Evolutionary conservation across 2,329 filamentous ascomycete genomes (phyloP).

Genomic region (Trichoderma polysporum): DNA sequence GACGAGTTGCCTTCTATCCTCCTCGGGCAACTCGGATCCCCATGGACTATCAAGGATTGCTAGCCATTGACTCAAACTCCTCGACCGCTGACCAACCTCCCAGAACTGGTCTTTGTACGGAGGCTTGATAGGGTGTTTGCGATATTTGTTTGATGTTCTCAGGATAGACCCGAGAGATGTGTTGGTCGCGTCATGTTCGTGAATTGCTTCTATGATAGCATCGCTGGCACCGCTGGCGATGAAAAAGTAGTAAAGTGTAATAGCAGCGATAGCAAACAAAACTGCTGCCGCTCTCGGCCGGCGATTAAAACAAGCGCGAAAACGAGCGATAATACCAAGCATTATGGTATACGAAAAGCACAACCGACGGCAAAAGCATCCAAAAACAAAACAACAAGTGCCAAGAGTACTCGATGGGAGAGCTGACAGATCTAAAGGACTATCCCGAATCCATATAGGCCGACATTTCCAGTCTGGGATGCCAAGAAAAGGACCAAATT

Average conservation of each 20-base stretch:
- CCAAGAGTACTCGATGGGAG: background rate
- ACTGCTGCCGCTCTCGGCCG: background rate
- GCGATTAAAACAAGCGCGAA: background rate
- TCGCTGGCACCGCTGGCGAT: background rate
- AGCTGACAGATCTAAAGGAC: background rate
- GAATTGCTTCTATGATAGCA: background rate
- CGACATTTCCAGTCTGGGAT: background rate
- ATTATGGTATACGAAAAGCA: background rate
- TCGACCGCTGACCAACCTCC: conserved; percentile 33
- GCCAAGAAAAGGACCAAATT: background rate
- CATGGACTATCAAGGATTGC: background rate
- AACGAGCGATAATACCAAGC: background rate
- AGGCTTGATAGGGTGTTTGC: conserved; percentile 31
- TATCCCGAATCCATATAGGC: background rate
- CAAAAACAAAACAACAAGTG: background rate
- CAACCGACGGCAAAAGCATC: background rate
- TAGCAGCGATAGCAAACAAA: background rate
- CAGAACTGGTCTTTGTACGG: conserved; percentile 36
- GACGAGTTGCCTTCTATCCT: background rate
- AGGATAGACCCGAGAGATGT: conserved; percentile 7
- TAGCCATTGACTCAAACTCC: conserved; percentile 27
- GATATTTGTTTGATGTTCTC: conserved; percentile 26
- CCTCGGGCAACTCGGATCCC: background rate
- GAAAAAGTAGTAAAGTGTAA: background rate
- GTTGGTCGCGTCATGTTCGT: background rate